Conservation (phyloP, 208 protist genomes). For the Spongospora subterranea region DNA sequence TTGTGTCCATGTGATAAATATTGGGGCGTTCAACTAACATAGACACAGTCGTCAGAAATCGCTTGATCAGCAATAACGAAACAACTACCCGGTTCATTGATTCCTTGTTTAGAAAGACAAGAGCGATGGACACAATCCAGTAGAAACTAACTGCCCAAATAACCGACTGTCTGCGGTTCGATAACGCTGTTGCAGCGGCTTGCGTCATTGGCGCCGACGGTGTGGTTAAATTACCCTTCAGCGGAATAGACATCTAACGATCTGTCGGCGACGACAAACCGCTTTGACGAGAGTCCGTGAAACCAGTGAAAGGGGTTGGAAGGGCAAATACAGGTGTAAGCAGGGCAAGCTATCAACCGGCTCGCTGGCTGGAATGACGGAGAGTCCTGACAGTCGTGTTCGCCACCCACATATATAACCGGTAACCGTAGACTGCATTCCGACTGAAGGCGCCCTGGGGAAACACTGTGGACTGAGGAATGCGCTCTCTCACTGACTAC, state of each 20-base stretch:
- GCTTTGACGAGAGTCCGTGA: too few species aligned
- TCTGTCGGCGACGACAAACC: too few species aligned
- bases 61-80: neutral
- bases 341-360: too few species aligned
- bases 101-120: conserved; percentile 74
- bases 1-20: conserved; percentile 67
- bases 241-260: neutral
- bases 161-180: neutral
- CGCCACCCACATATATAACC: too few species aligned
- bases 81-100: conserved; percentile 53
- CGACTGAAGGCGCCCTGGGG: too few species aligned
- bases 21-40: conserved; percentile 23
- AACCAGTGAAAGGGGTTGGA: too few species aligned
- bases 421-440: too few species aligned
- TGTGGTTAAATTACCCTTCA: neutral
- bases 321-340: too few species aligned
- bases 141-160: conserved; percentile 64
- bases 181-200: neutral
- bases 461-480: too few species aligned
- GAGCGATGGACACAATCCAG: conserved; percentile 64
- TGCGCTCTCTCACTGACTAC: too few species aligned
- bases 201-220: neutral
- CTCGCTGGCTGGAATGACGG: too few species aligned
- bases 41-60: neutral
- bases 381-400: too few species aligned